Evolutionary conservation across 1,284 basidiomycete genomes (phyloP).

Genomic region (Xerocomus nothofagi): DNA sequence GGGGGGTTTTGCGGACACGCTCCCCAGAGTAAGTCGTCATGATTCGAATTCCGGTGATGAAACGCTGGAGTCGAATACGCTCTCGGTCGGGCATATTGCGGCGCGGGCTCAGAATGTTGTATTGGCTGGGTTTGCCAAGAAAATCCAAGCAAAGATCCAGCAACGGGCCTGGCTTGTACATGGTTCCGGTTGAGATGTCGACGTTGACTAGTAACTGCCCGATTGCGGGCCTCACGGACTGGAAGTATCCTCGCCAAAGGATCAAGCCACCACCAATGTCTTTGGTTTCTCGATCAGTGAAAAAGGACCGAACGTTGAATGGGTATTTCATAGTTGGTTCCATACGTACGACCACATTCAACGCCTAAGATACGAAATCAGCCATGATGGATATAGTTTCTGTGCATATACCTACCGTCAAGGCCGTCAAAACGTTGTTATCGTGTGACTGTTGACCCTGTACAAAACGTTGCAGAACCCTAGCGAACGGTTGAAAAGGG

Average conservation of each 20-base stretch:
- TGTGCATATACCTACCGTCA: constrained; percentile 50
- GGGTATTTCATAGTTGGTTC: constrained; percentile 68
- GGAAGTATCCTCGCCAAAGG: constrained; percentile 76
- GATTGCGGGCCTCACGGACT: constrained; percentile 69
- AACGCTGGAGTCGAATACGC: constrained; percentile 58
- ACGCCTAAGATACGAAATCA: constrained; percentile 43
- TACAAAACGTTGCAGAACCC: constrained; percentile 65
- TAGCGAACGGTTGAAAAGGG: constrained; percentile 27
- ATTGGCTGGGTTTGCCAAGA: constrained; percentile 41
- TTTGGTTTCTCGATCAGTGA: constrained; percentile 61
- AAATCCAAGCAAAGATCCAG: constrained; percentile 59
- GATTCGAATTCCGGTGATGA: constrained; percentile 59
- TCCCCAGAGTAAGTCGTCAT: constrained; percentile 43
- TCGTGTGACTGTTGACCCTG: constrained; percentile 68
- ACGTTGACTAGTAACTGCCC: constrained; percentile 72
- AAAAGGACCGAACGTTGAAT: constrained; percentile 76
- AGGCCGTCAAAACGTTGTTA: constrained; percentile 67
- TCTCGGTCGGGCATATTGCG: constrained; percentile 57
- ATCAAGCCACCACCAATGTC: constrained; percentile 67
- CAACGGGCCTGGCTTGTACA: constrained; percentile 60
- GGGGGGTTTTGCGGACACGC: constrained; percentile 40
- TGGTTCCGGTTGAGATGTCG: constrained; percentile 73
- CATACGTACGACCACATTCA: constrained; percentile 77
- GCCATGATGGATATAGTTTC: neutral
- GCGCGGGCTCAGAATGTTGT: constrained; percentile 43